These are phyloP conservation scores for Plasmodium knowlesi DNA, from an alignment of 169 alveolate species.

Conservation along the genomic window DNA sequence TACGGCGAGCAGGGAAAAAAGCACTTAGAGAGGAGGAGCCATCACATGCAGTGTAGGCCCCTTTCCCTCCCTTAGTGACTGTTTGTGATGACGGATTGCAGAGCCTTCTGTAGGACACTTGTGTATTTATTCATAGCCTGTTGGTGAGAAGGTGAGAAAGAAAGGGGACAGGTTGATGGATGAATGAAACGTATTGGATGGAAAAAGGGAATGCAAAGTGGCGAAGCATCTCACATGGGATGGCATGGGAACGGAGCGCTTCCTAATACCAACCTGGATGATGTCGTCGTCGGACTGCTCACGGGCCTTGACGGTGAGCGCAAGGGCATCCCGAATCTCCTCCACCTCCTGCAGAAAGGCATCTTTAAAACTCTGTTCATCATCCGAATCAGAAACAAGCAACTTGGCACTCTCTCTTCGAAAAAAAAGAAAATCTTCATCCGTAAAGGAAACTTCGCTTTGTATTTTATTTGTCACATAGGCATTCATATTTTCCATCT, in stretches of 20 bases:
- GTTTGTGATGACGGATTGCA: conserved; percentile 40
- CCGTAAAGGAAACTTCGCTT: conserved; percentile 52
- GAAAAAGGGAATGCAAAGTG: not conserved
- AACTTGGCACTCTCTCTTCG: conserved; percentile 57
- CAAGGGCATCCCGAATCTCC: conserved; percentile 62
- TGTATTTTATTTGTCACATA: conserved; percentile 37
- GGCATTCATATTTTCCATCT: conserved; percentile 65
- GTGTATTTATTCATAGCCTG: conserved; percentile 74
- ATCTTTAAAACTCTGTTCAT: conserved; percentile 31
- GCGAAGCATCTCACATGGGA: not conserved
- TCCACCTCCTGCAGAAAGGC: conserved; percentile 41
- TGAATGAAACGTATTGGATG: not conserved
- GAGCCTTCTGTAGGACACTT: conserved; percentile 55
- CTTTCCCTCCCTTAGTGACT: not conserved
- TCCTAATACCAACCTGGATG: conserved; percentile 20
- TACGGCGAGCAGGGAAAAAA: no score
- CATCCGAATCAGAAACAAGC: conserved; percentile 26
- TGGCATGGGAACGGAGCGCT: not conserved
- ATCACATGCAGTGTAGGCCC: no score
- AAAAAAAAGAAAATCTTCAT: conserved; percentile 29
- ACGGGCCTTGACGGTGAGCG: conserved; percentile 43
- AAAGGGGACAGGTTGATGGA: not conserved
- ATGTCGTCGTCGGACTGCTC: conserved; percentile 74
- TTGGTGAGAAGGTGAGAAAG: not conserved
- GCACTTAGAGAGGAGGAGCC: no score